Conservation (phyloP, 768 basidiomycete genomes). For the Psilocybe cubensis region DNA sequence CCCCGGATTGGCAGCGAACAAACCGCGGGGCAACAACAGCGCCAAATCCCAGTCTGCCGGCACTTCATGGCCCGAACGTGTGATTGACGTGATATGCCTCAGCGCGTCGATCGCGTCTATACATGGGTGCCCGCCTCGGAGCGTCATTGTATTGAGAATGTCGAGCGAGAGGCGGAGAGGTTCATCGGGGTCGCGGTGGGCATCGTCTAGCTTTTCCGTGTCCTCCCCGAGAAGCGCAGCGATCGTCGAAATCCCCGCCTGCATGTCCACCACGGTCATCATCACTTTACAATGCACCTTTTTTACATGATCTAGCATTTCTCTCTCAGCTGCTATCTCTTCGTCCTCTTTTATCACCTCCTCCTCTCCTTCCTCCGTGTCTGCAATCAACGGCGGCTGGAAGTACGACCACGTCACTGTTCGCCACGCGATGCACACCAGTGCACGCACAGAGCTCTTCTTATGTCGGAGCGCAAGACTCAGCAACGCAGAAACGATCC, state of each 20-base stretch:
- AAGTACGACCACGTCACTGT: conserved; percentile 67
- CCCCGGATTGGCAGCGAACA: conserved; percentile 28
- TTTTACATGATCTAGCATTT: conserved; percentile 27
- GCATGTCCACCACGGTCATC: conserved; percentile 48
- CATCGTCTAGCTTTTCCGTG: too few relatives aligned
- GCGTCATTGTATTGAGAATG: conserved; percentile 59
- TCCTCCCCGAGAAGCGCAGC: conserved; percentile 50
- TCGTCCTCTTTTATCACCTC: too few relatives aligned
- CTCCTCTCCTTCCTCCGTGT: conserved; percentile 34
- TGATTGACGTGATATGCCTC: conserved; percentile 38
- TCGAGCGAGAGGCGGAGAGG: conserved; percentile 49
- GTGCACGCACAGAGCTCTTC: conserved; percentile 64
- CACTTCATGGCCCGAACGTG: conserved; percentile 13
- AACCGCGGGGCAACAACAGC: conserved; percentile 23
- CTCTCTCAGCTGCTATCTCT: conserved; percentile 1
- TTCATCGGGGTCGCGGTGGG: conserved; percentile 33
- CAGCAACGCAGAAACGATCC: conserved; percentile 53
- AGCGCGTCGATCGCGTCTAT: conserved; percentile 59
- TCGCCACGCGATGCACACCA: conserved; percentile 70
- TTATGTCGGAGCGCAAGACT: conserved; percentile 60
- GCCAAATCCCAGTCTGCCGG: conserved; percentile 45
- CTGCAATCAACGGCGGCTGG: conserved; percentile 49
- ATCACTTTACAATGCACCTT: conserved; percentile 53
- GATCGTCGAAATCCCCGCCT: conserved; percentile 58
- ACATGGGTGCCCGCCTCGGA: conserved; percentile 52